Evolutionary conservation across 2,329 filamentous ascomycete species (phyloP), one percentile per base, ranked within the genome.

Genomic region (Fusarium sp.): DNA sequence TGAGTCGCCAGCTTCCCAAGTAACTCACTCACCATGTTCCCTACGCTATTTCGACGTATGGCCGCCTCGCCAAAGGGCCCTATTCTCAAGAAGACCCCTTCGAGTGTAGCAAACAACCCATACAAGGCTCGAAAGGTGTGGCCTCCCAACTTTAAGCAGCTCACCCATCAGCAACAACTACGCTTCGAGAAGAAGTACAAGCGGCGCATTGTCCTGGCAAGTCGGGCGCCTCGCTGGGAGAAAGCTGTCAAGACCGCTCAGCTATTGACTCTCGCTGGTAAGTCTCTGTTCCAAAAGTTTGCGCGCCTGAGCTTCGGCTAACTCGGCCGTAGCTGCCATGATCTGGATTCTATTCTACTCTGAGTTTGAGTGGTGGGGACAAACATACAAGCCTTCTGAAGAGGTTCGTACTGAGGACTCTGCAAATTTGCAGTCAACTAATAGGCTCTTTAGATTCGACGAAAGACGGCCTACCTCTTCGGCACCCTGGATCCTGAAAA

Each of bases 171-270:
- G 79, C 89, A 94, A 76, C 91, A 95, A 80, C 92, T 95, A 77
- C 87, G 90, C 44, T 91, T 94, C 73, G 93, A 95, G 83, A 90
- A 92, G 78, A 91, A 92, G 77, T 95, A 92, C 81, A 92, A 94
- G 81, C 86, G 93, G 55, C 87, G 93, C 57, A 80, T 92, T 28
- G 85, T 86, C 62, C 80, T 92, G 71, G 88, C 89, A 73, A 88
- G 87, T 76, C 85, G 86, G 41, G 83, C 90, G 23, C 91, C 91
- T 9, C 79, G 81, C 50, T 93, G 90, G 90, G 86, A 87, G 43
- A 93, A 91, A 78, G 85, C 82, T 65, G 83, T 91, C 60, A 89
- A 89, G 79, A 82, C 94, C 67, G 86, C 86, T 52, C 92, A 94
- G 80, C 87, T 90, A 11, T 81, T 81, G 27, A 87, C 83, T 40